These are phyloP conservation scores for Nidula niveotomentosa DNA, from an alignment of 1,284 basidiomycete genomes.

Conservation along the genomic window DNA sequence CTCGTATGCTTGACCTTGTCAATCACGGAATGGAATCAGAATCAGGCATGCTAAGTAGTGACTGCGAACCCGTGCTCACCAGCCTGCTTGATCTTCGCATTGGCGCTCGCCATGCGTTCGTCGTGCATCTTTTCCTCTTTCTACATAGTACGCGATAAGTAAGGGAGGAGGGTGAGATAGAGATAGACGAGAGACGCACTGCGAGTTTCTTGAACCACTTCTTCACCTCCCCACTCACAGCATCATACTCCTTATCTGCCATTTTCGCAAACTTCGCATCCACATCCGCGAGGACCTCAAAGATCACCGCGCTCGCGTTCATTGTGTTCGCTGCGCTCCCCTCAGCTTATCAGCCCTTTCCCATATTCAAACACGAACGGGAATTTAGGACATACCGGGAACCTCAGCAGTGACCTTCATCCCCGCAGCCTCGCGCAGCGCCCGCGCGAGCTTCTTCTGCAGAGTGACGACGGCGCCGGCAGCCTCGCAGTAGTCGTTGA, in stretches of 20 bases:
- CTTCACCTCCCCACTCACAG: constrained; percentile 64
- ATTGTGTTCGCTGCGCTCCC: constrained; percentile 59
- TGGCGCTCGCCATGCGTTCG: constrained; percentile 65
- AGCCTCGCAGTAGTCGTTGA: constrained; percentile 76
- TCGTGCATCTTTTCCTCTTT: constrained; percentile 80
- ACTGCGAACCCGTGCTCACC: constrained; percentile 33
- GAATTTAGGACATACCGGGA: constrained; percentile 45
- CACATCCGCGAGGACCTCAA: constrained; percentile 68
- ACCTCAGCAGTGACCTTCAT: constrained; percentile 61
- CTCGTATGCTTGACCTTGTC: constrained; percentile 67
- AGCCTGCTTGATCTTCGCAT: constrained; percentile 75
- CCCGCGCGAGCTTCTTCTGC: constrained; percentile 74
- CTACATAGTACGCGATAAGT: constrained; percentile 30
- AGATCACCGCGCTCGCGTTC: constrained; percentile 58
- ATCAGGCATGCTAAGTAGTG: neutral
- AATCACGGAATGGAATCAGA: neutral
- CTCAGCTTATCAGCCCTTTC: constrained; percentile 1
- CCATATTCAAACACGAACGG: neutral
- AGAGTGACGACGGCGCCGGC: constrained; percentile 57
- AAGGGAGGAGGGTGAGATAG: constrained; percentile 4
- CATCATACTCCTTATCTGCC: constrained; percentile 71
- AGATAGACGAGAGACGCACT: constrained; percentile 50
- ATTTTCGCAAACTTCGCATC: constrained; percentile 73
- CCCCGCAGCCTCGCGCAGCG: constrained; percentile 61
- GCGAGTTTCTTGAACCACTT: constrained; percentile 84